Percentiles rank a stretch among this genome's conserved stretches.
These are phyloP conservation scores for Nevesoporus exiguus DNA, from an alignment of 768 basidiomycete species.

Conservation along the genomic window DNA sequence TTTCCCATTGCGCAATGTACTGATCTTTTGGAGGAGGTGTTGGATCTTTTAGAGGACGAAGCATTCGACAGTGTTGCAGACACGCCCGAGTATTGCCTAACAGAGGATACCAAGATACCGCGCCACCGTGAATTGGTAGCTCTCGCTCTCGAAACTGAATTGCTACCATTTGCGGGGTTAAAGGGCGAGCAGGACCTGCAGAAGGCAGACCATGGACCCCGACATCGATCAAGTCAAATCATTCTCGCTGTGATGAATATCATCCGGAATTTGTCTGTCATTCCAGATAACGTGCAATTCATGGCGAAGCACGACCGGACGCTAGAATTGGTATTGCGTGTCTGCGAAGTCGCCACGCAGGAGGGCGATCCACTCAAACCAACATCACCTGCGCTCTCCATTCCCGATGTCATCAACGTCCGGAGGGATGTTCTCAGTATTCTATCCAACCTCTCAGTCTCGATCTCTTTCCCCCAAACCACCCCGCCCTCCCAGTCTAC, in stretches of 20 bases:
- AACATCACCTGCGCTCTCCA: conserved; percentile 57
- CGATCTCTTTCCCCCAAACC: conserved; percentile 45
- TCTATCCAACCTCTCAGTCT: conserved; percentile 56
- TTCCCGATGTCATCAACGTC: conserved; percentile 65
- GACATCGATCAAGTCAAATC: conserved; percentile 60
- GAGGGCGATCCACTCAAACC: conserved; percentile 37
- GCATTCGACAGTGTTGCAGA: conserved; percentile 58
- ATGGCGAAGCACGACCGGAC: conserved; percentile 64
- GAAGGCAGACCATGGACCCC: conserved; percentile 50
- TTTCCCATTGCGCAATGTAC: conserved; percentile 74
- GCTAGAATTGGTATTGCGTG: conserved; percentile 62
- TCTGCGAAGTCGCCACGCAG: conserved; percentile 50
- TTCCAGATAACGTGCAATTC: conserved; percentile 65
- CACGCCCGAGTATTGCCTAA: conserved; percentile 23
- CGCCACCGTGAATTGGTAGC: conserved; percentile 68
- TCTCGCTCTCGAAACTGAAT: conserved; percentile 53
- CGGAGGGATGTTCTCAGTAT: conserved; percentile 77
- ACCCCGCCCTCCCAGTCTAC: conserved; percentile 40
- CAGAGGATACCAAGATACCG: conserved; percentile 38
- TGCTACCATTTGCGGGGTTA: conserved; percentile 57
- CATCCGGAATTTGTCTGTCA: conserved; percentile 80
- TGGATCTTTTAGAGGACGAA: conserved; percentile 83
- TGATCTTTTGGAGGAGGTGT: conserved; percentile 80
- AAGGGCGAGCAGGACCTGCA: conserved; percentile 44
- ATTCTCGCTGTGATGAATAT: conserved; percentile 73